phyloP scores from a whole-genome alignment of 768 basidiomycete species.

The Lactarius hatsudake region DNA sequence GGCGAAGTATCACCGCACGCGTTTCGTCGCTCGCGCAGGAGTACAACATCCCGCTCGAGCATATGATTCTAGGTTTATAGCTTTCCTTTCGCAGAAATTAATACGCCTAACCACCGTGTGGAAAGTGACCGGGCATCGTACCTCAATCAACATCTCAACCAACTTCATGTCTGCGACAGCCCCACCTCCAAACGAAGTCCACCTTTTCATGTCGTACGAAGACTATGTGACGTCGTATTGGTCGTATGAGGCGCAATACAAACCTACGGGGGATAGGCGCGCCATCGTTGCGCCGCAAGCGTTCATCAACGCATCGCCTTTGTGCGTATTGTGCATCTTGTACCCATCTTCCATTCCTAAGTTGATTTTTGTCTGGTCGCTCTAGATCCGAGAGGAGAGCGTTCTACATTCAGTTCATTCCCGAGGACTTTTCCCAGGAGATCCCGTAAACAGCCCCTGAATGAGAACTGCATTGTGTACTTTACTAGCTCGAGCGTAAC shows the following conservation, averaged over 20 bases:
- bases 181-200: constrained; percentile 2
- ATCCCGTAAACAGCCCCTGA: background rate
- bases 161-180: background rate
- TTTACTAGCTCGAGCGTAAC: background rate
- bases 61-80: constrained; percentile 5
- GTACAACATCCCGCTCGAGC: constrained; percentile 5
- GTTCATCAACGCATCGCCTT: background rate
- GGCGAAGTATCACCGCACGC: constrained; percentile 3
- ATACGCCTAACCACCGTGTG: background rate
- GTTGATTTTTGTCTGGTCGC: background rate
- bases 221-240: constrained; percentile 15
- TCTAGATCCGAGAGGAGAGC: constrained; percentile 13
- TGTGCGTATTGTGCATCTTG: background rate
- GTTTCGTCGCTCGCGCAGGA: background rate
- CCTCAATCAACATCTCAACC: constrained; percentile 7
- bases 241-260: constrained; percentile 8
- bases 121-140: constrained; percentile 18
- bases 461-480: background rate
- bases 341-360: background rate
- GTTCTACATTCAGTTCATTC: constrained; percentile 20
- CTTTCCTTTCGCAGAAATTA: background rate
- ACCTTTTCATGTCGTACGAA: constrained; percentile 15
- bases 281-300: constrained; percentile 5
- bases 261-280: background rate
- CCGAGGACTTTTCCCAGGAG: constrained; percentile 10